A percentile compares a stretch with the other conserved stretches of the same genome.
Conservation (phyloP, 495 filamentous ascomycete species). For the Trichocladium uniseriatum region DNA sequence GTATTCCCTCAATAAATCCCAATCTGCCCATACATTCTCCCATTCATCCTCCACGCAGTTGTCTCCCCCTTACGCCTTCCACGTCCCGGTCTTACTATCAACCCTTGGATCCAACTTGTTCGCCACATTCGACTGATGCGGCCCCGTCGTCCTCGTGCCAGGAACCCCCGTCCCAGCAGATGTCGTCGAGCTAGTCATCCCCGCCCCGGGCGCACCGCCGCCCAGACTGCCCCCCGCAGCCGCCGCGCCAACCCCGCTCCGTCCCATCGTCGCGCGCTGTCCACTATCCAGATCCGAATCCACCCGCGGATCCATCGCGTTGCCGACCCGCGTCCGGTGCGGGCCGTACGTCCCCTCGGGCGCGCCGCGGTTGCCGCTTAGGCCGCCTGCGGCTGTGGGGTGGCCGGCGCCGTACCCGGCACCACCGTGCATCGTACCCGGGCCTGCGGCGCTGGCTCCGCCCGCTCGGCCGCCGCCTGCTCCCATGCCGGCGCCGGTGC, state of each 20-base stretch:
- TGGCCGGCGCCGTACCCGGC: too few species aligned
- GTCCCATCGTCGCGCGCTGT: background rate
- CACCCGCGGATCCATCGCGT: constrained; percentile 39
- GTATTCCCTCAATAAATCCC: background rate
- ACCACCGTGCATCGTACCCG: too few species aligned
- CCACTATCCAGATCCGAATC: constrained; percentile 15
- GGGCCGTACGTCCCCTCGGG: constrained; percentile 34
- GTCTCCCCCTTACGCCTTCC: background rate
- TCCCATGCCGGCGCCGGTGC: background rate
- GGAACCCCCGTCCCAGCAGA: too few species aligned
- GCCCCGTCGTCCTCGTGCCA: constrained; percentile 15
- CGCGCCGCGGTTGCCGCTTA: constrained; percentile 9
- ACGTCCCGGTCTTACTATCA: constrained; percentile 24
- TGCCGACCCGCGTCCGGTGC: constrained; percentile 28
- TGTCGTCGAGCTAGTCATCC: too few species aligned
- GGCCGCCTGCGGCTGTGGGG: constrained; percentile 20
- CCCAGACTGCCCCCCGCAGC: background rate
- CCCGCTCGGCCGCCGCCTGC: constrained; percentile 17
- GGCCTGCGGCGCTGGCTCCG: constrained; percentile 1
- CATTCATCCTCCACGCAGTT: background rate
- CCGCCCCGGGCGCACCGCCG: too few species aligned
- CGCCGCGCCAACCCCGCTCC: background rate
- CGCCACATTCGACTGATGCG: constrained; percentile 39
- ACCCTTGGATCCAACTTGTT: constrained; percentile 47
- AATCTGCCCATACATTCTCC: background rate